A percentile compares a stretch with the other conserved stretches of the same genome.
phyloP scores from a whole-genome alignment of 805 yeast species.

The Lachancea quebecensis region DNA sequence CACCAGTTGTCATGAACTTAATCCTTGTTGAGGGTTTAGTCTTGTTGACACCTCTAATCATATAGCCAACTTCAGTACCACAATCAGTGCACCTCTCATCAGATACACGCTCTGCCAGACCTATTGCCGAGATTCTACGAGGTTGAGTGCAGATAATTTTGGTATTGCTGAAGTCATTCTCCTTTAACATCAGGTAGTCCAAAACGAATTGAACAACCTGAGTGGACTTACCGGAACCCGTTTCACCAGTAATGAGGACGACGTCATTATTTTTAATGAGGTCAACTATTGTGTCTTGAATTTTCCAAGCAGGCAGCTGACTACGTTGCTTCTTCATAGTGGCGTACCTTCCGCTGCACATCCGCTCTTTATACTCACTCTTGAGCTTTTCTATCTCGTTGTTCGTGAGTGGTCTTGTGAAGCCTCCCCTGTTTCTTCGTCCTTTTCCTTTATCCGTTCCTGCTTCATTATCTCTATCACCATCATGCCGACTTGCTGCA shows the following conservation, averaged over 20 bases:
- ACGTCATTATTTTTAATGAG: slow-evolving; percentile 89
- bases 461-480: too few relatives aligned
- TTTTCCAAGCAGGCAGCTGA: slow-evolving; percentile 79
- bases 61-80: slow-evolving; percentile 66
- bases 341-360: slow-evolving; percentile 31
- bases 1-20: slow-evolving; percentile 94
- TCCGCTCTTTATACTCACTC: slow-evolving; percentile 31
- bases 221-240: slow-evolving; percentile 98
- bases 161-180: slow-evolving; percentile 74
- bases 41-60: slow-evolving; percentile 72
- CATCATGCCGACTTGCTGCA: neutral
- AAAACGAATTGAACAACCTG: slow-evolving; percentile 94
- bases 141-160: slow-evolving; percentile 92
- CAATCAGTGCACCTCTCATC: slow-evolving; percentile 79
- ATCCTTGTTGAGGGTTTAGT: slow-evolving; percentile 58
- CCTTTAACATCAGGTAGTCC: slow-evolving; percentile 75
- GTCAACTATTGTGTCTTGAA: slow-evolving; percentile 86
- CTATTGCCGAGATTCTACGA: slow-evolving; percentile 87
- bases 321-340: slow-evolving; percentile 42
- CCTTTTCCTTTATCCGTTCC: neutral
- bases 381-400: slow-evolving; percentile 33
- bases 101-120: slow-evolving; percentile 79
- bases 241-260: slow-evolving; percentile 90
- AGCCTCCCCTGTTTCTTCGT: slow-evolving; percentile 1
- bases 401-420: slow-evolving; percentile 14